Conservation (phyloP, 306 rosid genomes). For the Sphenostylis stenocarpa region DNA sequence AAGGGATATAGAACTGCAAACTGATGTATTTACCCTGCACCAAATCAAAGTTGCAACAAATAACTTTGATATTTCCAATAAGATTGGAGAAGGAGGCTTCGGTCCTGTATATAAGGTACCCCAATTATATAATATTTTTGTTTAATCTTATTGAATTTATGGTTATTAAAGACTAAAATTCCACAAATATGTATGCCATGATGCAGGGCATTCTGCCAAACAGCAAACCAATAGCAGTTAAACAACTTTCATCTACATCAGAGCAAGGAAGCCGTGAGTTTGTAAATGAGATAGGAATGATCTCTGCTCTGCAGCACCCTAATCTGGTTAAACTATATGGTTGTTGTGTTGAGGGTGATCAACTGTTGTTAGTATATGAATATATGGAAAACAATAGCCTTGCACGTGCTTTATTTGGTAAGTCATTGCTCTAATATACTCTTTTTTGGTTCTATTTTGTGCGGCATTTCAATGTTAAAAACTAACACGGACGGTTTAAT, state of each 20-base stretch:
- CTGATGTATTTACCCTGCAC: not conserved
- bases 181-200: not conserved
- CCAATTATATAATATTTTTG: not conserved
- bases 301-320: slow-evolving; percentile 52
- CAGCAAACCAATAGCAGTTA: slow-evolving; percentile 47
- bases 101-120: slow-evolving; percentile 61
- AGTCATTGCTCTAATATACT: not conserved
- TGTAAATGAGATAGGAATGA: slow-evolving; percentile 54
- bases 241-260: slow-evolving; percentile 50
- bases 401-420: slow-evolving; percentile 49
- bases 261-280: slow-evolving; percentile 56
- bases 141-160: no score
- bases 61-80: slow-evolving; percentile 23
- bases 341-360: slow-evolving; percentile 52
- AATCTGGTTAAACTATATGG: slow-evolving; percentile 52
- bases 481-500: not conserved
- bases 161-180: not conserved
- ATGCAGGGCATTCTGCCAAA: slow-evolving; percentile 47
- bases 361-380: slow-evolving; percentile 46
- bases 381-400: slow-evolving; percentile 56
- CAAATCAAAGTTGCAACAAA: slow-evolving; percentile 26
- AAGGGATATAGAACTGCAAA: slow-evolving; percentile 26
- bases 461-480: not conserved
- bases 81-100: slow-evolving; percentile 65
- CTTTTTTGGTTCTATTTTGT: not conserved